Conservation (phyloP, 139 green algal species). For the Picochlorum costavermella region DNA sequence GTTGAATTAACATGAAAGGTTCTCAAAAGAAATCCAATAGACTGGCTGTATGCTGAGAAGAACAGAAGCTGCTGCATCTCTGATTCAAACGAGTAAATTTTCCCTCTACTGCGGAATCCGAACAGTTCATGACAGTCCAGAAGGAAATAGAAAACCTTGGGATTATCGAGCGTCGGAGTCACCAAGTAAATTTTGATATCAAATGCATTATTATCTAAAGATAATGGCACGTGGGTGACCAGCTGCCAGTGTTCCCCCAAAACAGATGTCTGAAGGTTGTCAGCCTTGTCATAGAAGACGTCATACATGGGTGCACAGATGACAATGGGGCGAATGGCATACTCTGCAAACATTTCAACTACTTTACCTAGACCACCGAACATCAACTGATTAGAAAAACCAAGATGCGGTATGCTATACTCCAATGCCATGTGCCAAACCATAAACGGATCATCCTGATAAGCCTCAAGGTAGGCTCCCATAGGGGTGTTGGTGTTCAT, state of each 20-base stretch:
- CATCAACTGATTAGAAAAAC: conserved; percentile 15
- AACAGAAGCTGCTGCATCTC: conserved; percentile 36
- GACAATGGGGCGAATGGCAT: conserved; percentile 19
- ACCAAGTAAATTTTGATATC: conserved; percentile 1
- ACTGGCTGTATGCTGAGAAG: conserved; percentile 33
- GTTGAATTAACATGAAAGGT: conserved; percentile 13
- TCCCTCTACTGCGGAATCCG: conserved; percentile 8
- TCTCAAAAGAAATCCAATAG: conserved; percentile 12
- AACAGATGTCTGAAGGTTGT: conserved; percentile 13
- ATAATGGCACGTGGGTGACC: background rate
- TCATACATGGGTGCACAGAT: conserved; percentile 34
- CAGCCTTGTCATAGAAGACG: conserved; percentile 20
- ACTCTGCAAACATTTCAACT: conserved; percentile 30
- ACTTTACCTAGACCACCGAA: conserved; percentile 37
- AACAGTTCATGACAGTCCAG: conserved; percentile 7
- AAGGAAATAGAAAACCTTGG: conserved; percentile 12
- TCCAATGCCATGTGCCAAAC: conserved; percentile 35
- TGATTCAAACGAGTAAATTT: conserved; percentile 22
- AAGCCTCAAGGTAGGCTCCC: background rate
- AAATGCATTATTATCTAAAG: background rate
- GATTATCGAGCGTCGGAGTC: background rate
- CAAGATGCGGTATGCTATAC: conserved; percentile 32
- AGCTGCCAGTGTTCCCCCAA: background rate
- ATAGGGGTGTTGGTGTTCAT: background rate
- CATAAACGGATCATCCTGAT: background rate